A percentile compares a stretch with the other conserved stretches of the same genome.
Evolutionary conservation across 1,139 yeast species (phyloP).

Genomic region (Yamadazyma membranifaciens): DNA sequence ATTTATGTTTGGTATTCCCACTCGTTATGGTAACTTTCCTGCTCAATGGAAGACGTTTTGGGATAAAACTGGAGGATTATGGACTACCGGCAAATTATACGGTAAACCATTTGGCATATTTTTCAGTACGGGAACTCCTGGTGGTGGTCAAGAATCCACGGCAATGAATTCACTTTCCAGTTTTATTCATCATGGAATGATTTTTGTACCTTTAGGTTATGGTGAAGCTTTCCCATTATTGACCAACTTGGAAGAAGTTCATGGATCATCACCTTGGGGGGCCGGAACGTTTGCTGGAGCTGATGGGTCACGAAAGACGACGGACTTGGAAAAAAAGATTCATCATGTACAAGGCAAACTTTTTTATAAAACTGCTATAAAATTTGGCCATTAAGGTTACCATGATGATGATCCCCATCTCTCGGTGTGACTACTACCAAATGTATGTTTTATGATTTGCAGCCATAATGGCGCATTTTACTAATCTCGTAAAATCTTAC

Average conservation of each 20-base stretch:
- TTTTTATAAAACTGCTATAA: slow-evolving; percentile 46
- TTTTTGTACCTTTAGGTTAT: slow-evolving; percentile 80
- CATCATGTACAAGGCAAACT: slow-evolving; percentile 64
- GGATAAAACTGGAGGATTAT: slow-evolving; percentile 79
- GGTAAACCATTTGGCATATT: slow-evolving; percentile 80
- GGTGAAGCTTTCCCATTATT: slow-evolving; percentile 58
- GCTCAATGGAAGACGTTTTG: slow-evolving; percentile 81
- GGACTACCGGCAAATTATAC: slow-evolving; percentile 73
- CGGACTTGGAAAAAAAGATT: slow-evolving; percentile 61
- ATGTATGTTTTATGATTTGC: not conserved
- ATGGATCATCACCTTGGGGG: slow-evolving; percentile 89
- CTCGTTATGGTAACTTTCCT: slow-evolving; percentile 80
- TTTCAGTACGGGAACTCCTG: slow-evolving; percentile 77
- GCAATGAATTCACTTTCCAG: slow-evolving; percentile 63
- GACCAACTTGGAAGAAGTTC: slow-evolving; percentile 64
- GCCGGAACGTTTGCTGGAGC: slow-evolving; percentile 79
- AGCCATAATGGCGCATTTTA: not conserved
- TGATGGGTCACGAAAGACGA: slow-evolving; percentile 76
- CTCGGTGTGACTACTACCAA: too few species aligned
- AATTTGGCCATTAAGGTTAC: slow-evolving; percentile 16
- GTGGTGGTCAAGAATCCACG: slow-evolving; percentile 83
- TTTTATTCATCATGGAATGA: slow-evolving; percentile 76
- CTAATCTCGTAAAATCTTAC: too few species aligned
- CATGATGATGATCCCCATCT: too few species aligned
- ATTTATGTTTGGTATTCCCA: slow-evolving; percentile 77